These are phyloP conservation scores for Porcisia hertigi DNA, from an alignment of 208 protist genomes.

Conservation along the genomic window DNA sequence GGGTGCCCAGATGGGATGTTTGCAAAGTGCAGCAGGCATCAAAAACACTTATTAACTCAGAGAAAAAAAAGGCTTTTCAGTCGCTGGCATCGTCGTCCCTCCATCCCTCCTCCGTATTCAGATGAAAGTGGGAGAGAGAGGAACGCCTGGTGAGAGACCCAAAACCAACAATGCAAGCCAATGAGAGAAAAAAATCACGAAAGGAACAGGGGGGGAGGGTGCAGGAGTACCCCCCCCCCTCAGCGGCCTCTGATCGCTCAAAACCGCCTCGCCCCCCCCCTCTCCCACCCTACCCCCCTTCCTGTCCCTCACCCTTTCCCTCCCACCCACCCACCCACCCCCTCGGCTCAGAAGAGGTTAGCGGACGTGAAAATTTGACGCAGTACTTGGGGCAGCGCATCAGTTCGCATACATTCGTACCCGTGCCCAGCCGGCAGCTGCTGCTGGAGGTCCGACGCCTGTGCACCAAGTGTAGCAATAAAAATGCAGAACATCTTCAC, in stretches of 20 bases:
- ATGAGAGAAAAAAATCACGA: background rate
- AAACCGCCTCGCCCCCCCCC: too few relatives aligned
- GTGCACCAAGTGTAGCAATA: conserved; percentile 83
- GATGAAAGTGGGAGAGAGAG: background rate
- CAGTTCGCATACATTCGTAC: conserved; percentile 89
- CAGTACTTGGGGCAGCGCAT: conserved; percentile 83
- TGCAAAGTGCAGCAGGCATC: background rate
- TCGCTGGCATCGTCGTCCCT: background rate
- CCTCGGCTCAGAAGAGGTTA: conserved; percentile 52
- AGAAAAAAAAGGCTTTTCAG: background rate
- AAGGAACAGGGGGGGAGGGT: background rate
- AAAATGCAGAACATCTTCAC: conserved; percentile 93
- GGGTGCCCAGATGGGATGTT: too few relatives aligned
- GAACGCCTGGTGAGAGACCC: background rate
- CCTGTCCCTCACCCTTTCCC: background rate
- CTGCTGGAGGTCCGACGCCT: conserved; percentile 74
- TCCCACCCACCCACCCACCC: conserved; percentile 5
- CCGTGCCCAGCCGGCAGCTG: conserved; percentile 82
- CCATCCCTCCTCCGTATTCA: too few relatives aligned
- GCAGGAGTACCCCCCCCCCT: background rate
- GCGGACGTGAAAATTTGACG: conserved; percentile 88
- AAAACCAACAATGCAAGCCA: background rate
- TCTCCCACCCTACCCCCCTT: background rate
- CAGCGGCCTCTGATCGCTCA: too few relatives aligned
- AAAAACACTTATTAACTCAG: background rate